These are phyloP conservation scores for Diaporthe nobilis DNA, from an alignment of 2,329 filamentous ascomycete genomes.

Conservation along the genomic window DNA sequence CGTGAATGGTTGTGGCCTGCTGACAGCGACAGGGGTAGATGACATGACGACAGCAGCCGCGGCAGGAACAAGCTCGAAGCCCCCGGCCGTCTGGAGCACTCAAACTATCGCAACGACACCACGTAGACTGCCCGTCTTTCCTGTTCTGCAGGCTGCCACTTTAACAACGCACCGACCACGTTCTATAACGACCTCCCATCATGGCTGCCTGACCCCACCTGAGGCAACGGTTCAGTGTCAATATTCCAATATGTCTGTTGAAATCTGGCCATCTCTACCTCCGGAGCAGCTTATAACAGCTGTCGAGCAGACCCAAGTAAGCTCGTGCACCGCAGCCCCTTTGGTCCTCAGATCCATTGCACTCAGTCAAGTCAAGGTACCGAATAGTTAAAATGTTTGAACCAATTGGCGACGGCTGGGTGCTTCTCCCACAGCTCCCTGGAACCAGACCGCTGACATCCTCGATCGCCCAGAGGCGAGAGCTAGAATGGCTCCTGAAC, in stretches of 20 bases:
- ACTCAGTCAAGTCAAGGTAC: constrained; percentile 7
- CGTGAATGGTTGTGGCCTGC: background rate
- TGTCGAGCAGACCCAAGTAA: constrained; percentile 66
- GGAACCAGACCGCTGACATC: constrained; percentile 1
- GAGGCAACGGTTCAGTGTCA: constrained; percentile 19
- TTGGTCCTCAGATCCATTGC: constrained; percentile 26
- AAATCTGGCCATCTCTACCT: constrained; percentile 70
- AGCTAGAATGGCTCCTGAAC: constrained; percentile 68
- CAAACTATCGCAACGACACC: constrained; percentile 6
- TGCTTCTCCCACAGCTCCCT: constrained; percentile 24
- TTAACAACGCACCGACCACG: background rate
- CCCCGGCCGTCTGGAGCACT: background rate
- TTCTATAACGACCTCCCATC: background rate
- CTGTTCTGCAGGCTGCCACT: constrained; percentile 20
- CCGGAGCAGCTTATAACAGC: constrained; percentile 65
- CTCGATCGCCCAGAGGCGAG: constrained; percentile 58
- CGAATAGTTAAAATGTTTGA: background rate
- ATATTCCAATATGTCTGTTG: constrained; percentile 65
- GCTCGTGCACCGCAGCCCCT: constrained; percentile 41
- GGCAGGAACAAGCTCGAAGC: constrained; percentile 10
- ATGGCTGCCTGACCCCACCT: constrained; percentile 48
- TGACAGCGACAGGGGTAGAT: background rate
- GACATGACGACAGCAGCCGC: constrained; percentile 22
- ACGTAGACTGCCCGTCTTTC: background rate
- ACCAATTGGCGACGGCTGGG: constrained; percentile 36